Base-by-base conservation (phyloP, 1,284 basidiomycete species). In the Cryptococcus sp. region DNA sequence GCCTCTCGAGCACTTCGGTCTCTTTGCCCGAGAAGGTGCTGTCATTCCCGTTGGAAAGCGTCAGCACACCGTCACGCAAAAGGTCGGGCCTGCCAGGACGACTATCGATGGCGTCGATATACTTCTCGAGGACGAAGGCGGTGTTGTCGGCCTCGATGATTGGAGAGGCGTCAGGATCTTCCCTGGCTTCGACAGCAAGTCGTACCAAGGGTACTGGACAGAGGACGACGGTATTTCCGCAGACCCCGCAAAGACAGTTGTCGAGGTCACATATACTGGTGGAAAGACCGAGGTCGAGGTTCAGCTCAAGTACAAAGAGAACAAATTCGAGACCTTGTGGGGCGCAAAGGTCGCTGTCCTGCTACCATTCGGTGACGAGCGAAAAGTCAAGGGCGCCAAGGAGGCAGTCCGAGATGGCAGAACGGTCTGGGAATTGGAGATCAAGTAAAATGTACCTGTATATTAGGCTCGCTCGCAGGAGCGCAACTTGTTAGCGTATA, bases 191-290 rank as follows among this genome's bases (percentile, higher is more conserved):
- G 53, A 57, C 16, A 52, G 58, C 13, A 57, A 47, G 47, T 52
- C 25, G 25, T 70, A 54, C 40, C n/a, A 35, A 2, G 76, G 75
- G 42, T 57, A 57, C 4, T 80, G 79, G 79, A 75, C 71, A 25
- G 80, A 81, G 54, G 80, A 81, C 57, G 79, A 80, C 60, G 80
- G 79, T 23, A 79, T 79, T 47, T 77, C 77, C 5, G 66, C 68
- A 15, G 52, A 72, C 4, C 76, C 75, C 0, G 67, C 57, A 2
- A 69, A 65, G 40, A 66, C 75, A 0, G 65, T 75, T 25, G 57
- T 80, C 47, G 57, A 65, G n/a, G 66, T 79, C 46, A 57, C 50
- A 15, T 78, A 80, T 66, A 53, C 47, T 1, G 68, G 61, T 1
- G 60, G 27, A 5, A 56, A 65, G 22, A 61, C 70, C 7, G 62